Base-by-base conservation (phyloP, 306 rosid species). In the Senna siamea region DNA sequence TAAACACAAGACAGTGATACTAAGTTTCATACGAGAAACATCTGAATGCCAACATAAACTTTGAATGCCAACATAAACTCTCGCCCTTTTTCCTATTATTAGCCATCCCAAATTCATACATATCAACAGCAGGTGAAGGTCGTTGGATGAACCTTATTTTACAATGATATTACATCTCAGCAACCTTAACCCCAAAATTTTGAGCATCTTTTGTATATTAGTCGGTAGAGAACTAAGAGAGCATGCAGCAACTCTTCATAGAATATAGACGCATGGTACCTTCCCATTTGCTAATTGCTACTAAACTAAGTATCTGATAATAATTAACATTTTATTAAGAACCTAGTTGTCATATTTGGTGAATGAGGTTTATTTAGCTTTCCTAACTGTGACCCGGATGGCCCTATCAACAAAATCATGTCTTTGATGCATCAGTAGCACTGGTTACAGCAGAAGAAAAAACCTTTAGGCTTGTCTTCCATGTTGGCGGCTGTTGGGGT, bases 101-200 rank as follows among this genome's bases (percentile, higher is more conserved):
- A 72, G 56, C 65, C 60, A 76, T 60, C 63, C 47, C 66, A 44
- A 54, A 20, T 43, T 67, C 65, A 76, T 59, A 62, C 41, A 54
- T 63, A 76, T 71, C 23, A 67, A 72, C 58, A 76, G 58, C 80
- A 78, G 76, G 86, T 74, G 58, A 66, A 86, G 90, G 96, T 83
- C 62, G 87, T 88, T 82, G 92, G 91, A 90, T 75, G 91, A 74
- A 74, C 81, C 82, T 86, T 78, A 77, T 80, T 85, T 70, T 85
- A 92, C 92, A 87, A 70, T 56, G 48, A 78, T 56, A 80, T 55
- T 81, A 87, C 98, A 92, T 90, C 87, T 76, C 94, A 90, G 87
- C 89, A 87, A 87, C 91, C 96, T 83, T 78, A 59, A 87, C 93
- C 88, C 88, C 89, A 85, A 32, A 62, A 78, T 59, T 76, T 79